phyloP scores from a whole-genome alignment of 2,329 filamentous ascomycete species.

The Pyrenochaeta sp. region DNA sequence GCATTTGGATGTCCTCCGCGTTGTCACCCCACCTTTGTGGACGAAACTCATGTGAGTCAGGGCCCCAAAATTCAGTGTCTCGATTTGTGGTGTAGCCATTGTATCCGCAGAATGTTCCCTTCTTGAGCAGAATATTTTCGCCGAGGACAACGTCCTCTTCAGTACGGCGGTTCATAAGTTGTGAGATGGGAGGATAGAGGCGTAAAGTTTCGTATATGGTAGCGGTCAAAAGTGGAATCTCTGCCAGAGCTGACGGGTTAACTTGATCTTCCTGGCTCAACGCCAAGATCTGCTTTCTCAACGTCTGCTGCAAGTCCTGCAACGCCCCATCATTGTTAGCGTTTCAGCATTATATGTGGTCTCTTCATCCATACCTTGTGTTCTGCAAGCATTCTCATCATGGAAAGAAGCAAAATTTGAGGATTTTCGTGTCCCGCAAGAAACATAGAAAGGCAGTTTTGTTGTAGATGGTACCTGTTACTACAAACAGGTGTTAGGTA shows the following conservation, averaged over 20 bases:
- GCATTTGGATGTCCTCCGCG: conserved; percentile 37
- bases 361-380: conserved; percentile 1
- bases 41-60: conserved; percentile 36
- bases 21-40: conserved; percentile 47
- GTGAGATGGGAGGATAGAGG: conserved; percentile 58
- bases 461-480: conserved; percentile 10
- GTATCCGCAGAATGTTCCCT: conserved; percentile 17
- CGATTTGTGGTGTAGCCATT: conserved; percentile 18
- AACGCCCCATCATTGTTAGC: too few species aligned
- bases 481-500: neutral
- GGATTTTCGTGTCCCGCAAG: conserved; percentile 22
- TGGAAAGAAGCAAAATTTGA: conserved; percentile 15
- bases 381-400: conserved; percentile 16
- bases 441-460: conserved; percentile 19
- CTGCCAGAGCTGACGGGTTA: conserved; percentile 1
- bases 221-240: conserved; percentile 48
- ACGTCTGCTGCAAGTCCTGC: neutral
- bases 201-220: conserved; percentile 57
- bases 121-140: conserved; percentile 14
- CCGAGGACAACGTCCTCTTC: conserved; percentile 28
- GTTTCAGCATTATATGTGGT: neutral
- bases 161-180: conserved; percentile 55
- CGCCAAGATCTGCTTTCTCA: neutral
- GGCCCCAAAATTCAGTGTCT: conserved; percentile 16
- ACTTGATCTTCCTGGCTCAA: conserved; percentile 3